phyloP scores from a whole-genome alignment of 2,329 filamentous ascomycete species.

The Diaporthe batatas region DNA sequence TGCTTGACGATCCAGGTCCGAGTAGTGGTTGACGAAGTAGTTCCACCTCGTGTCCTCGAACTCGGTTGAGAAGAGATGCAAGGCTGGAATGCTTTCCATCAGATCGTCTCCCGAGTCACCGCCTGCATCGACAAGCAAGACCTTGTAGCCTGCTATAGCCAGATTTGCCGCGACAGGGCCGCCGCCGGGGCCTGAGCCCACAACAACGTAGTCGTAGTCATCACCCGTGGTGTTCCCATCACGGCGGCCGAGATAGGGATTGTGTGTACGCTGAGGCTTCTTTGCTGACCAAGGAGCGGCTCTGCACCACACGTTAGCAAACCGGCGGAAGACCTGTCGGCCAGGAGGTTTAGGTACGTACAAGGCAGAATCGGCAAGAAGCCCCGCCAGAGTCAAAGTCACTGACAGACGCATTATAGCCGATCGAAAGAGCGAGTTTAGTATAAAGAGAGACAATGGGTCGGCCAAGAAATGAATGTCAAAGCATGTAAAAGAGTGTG shows the following conservation, averaged over 20 bases:
- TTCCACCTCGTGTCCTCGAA: conserved; percentile 32
- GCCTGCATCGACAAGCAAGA: conserved; percentile 65
- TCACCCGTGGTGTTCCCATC: conserved; percentile 15
- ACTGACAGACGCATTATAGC: conserved; percentile 3
- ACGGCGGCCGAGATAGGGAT: conserved; percentile 20
- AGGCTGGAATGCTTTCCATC: conserved; percentile 46
- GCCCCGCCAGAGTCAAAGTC: conserved; percentile 9
- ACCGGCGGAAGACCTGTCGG: background rate
- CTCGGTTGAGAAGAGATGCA: conserved; percentile 30
- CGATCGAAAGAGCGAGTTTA: background rate
- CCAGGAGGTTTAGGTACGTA: background rate
- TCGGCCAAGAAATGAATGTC: conserved; percentile 25
- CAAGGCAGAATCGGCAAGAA: conserved; percentile 10
- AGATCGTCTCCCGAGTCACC: conserved; percentile 59
- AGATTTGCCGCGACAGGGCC: conserved; percentile 62
- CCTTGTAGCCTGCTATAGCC: conserved; percentile 63
- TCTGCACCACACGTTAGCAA: background rate
- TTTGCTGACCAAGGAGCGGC: conserved; percentile 18
- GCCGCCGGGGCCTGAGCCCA: conserved; percentile 64
- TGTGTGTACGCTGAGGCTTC: conserved; percentile 13
- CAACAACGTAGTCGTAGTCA: conserved; percentile 64
- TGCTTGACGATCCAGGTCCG: conserved; percentile 43
- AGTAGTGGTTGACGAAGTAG: conserved; percentile 36
- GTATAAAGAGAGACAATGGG: conserved; percentile 15
- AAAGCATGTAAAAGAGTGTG: conserved; percentile 31